Conservation (phyloP, 2,329 filamentous ascomycete genomes). For the Bipolaris oryzae region DNA sequence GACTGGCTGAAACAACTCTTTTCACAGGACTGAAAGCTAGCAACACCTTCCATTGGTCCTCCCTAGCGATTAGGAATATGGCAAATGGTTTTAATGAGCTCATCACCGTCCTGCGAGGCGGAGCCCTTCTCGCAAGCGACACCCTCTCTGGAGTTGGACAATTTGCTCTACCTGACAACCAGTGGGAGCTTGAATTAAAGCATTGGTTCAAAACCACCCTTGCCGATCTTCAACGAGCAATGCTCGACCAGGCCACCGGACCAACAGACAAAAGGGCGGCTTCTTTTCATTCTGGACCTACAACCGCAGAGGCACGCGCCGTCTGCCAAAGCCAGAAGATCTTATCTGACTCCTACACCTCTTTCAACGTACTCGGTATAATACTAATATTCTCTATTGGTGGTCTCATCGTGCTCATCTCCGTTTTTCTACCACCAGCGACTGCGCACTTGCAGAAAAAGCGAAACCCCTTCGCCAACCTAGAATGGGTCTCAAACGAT, state of each 20-base stretch:
- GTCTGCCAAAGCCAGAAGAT: conserved; percentile 34
- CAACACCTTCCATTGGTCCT: conserved; percentile 5
- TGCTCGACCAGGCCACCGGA: conserved; percentile 23
- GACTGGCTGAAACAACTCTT: not conserved
- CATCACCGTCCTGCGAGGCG: not conserved
- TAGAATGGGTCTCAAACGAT: conserved; percentile 22
- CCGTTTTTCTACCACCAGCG: not conserved
- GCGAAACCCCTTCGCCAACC: conserved; percentile 4
- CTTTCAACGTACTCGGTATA: conserved; percentile 30
- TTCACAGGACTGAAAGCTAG: conserved; percentile 5
- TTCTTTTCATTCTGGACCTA: conserved; percentile 10
- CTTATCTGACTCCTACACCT: conserved; percentile 22
- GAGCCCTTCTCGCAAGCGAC: conserved; percentile 18
- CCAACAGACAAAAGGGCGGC: conserved; percentile 5
- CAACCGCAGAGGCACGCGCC: conserved; percentile 9
- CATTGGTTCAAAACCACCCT: conserved; percentile 38
- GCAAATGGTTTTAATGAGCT: conserved; percentile 14
- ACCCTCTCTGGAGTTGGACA: conserved; percentile 19
- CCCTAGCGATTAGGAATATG: conserved; percentile 9
- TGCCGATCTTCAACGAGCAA: conserved; percentile 35
- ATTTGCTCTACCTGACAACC: conserved; percentile 34
- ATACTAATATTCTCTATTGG: conserved; percentile 24
- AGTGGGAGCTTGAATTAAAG: conserved; percentile 47
- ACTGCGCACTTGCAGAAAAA: conserved; percentile 4
- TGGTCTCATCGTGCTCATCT: conserved; percentile 19